Conservation (phyloP, 2,329 filamentous ascomycete genomes). For the Knufia petricola region DNA sequence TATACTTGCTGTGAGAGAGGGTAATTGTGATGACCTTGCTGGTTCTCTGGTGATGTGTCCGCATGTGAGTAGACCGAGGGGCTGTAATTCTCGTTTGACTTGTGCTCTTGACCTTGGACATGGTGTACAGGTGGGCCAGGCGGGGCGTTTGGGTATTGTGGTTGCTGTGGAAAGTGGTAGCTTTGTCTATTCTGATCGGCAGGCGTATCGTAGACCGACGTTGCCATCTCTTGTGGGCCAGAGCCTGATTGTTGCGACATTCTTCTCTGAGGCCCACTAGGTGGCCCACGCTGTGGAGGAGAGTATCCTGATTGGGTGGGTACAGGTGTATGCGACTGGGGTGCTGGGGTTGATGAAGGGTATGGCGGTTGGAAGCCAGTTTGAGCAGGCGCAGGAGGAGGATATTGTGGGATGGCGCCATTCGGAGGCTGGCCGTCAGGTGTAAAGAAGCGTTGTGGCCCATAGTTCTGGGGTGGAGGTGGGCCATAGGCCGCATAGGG, state of each 20-base stretch:
- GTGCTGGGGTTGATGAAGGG: slow-evolving; percentile 37
- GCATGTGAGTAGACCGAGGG: slow-evolving; percentile 33
- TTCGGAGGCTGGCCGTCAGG: slow-evolving; percentile 30
- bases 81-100: slow-evolving; percentile 28
- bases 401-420: slow-evolving; percentile 18
- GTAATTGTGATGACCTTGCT: slow-evolving; percentile 14
- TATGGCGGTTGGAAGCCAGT: slow-evolving; percentile 29
- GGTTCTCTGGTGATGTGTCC: slow-evolving; percentile 12
- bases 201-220: slow-evolving; percentile 67
- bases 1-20: slow-evolving; percentile 5
- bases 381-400: slow-evolving; percentile 10
- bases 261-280: slow-evolving; percentile 8
- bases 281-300: slow-evolving; percentile 29
- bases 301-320: slow-evolving; percentile 12
- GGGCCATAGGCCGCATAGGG: slow-evolving; percentile 33
- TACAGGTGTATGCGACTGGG: slow-evolving; percentile 41
- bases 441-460: slow-evolving; percentile 58
- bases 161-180: slow-evolving; percentile 23
- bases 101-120: slow-evolving; percentile 23
- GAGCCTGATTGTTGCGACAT: slow-evolving; percentile 24
- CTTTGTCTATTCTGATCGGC: slow-evolving; percentile 37
- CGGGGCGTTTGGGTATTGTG: slow-evolving; percentile 24
- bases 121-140: slow-evolving; percentile 28
- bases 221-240: slow-evolving; percentile 63
- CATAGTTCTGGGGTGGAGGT: slow-evolving; percentile 23